Conservation (phyloP, 2,329 filamentous ascomycete genomes). For the Neofusicoccum laricinum region DNA sequence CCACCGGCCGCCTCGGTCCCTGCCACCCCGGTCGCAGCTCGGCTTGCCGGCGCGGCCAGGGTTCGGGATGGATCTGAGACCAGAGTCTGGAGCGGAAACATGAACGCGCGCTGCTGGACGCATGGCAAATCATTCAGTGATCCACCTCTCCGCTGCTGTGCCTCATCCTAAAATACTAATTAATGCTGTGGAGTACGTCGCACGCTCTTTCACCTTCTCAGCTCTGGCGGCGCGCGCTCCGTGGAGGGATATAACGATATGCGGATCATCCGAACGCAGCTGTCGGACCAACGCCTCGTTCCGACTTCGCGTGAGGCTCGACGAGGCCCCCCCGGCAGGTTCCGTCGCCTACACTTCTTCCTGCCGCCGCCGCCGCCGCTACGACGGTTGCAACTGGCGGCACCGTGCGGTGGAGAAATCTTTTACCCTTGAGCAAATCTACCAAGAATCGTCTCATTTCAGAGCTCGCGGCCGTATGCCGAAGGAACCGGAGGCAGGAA, state of each 20-base stretch:
- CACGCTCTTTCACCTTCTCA: background rate
- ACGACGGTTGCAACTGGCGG: background rate
- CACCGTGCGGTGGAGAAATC: background rate
- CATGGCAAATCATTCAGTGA: background rate
- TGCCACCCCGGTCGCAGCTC: background rate
- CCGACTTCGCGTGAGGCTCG: conserved; percentile 11
- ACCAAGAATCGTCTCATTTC: conserved; percentile 2
- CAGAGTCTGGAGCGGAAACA: background rate
- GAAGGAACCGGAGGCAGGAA: conserved; percentile 5
- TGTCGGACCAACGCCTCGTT: conserved; percentile 8
- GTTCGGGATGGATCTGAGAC: background rate
- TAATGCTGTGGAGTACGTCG: background rate
- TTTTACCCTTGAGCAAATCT: conserved; percentile 5
- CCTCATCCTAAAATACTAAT: background rate
- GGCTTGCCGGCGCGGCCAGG: background rate
- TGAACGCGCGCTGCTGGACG: background rate
- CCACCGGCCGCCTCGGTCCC: background rate
- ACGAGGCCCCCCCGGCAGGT: conserved; percentile 13
- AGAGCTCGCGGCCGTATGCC: conserved; percentile 2
- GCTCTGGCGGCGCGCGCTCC: background rate
- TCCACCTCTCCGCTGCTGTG: background rate
- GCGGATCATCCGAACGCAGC: conserved; percentile 4
- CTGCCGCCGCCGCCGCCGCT: conserved; percentile 9
- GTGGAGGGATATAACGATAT: conserved; percentile 11
- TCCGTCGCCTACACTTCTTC: background rate